A percentile compares a stretch with the other conserved stretches of the same genome.
Conservation (phyloP, 2,329 filamentous ascomycete genomes). For the Sordariomycetes sp. region DNA sequence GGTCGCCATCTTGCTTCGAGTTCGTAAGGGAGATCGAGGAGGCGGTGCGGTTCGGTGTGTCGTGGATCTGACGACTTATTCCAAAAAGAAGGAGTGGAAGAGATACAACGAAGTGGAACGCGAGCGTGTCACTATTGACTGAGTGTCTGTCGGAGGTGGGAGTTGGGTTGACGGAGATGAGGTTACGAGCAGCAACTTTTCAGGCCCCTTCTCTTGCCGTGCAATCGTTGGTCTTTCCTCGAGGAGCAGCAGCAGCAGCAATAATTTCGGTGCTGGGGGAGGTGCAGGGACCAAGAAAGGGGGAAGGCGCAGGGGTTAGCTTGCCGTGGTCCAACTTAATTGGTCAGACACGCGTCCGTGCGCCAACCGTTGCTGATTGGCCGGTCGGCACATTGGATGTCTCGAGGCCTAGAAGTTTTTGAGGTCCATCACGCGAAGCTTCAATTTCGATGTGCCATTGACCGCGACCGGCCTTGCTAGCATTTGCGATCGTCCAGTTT, state of each 20-base stretch:
- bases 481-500: no score
- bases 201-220: slow-evolving; percentile 11
- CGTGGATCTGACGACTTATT: background rate
- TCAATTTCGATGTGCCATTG: no score
- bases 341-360: slow-evolving; percentile 17
- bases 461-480: no score
- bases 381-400: background rate
- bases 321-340: slow-evolving; percentile 16
- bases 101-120: background rate
- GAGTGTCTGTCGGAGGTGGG: background rate
- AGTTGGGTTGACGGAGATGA: background rate
- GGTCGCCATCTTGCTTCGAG: slow-evolving; percentile 45
- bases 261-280: slow-evolving; percentile 37
- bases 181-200: slow-evolving; percentile 9
- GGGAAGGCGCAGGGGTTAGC: slow-evolving; percentile 23
- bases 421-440: no score
- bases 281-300: slow-evolving; percentile 24
- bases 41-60: background rate
- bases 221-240: slow-evolving; percentile 17
- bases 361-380: slow-evolving; percentile 8
- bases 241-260: slow-evolving; percentile 23
- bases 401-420: slow-evolving; percentile 15
- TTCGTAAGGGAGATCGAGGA: slow-evolving; percentile 12
- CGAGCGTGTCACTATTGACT: background rate
- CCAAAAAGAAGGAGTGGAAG: background rate